These are phyloP conservation scores for Moricandia arvensis DNA, from an alignment of 345 rosid genomes.

Conservation along the genomic window DNA sequence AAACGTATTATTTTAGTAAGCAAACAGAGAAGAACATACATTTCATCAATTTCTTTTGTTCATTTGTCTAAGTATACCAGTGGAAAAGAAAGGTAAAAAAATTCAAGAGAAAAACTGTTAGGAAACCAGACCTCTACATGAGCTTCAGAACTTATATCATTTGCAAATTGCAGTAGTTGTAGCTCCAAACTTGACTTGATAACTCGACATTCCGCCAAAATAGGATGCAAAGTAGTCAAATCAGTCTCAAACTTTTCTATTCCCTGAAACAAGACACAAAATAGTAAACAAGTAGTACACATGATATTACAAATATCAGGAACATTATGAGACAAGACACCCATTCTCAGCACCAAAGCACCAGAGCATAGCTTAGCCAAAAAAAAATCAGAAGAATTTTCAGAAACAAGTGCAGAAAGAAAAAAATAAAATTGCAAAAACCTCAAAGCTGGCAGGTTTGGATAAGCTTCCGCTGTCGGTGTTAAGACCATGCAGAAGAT, in stretches of 20 bases:
- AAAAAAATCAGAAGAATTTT: not conserved
- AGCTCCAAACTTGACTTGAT: slow-evolving; percentile 78
- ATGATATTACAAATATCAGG: slow-evolving; percentile 9
- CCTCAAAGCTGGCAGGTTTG: slow-evolving; percentile 86
- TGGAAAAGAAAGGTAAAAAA: not conserved
- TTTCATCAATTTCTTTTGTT: not conserved
- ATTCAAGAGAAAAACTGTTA: not conserved
- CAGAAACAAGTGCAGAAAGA: slow-evolving; percentile 1
- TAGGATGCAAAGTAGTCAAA: slow-evolving; percentile 72
- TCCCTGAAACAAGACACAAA: slow-evolving; percentile 52
- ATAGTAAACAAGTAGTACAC: not conserved
- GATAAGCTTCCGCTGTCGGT: slow-evolving; percentile 82
- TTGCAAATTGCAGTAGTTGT: slow-evolving; percentile 83
- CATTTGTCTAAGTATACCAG: not conserved
- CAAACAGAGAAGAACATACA: not conserved
- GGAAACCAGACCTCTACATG: slow-evolving; percentile 65
- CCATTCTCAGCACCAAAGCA: slow-evolving; percentile 20
- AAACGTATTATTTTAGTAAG: not conserved
- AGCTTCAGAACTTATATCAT: slow-evolving; percentile 96
- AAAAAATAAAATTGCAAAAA: slow-evolving; percentile 26
- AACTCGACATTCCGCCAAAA: slow-evolving; percentile 93
- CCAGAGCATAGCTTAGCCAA: not conserved
- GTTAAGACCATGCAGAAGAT: slow-evolving; percentile 83
- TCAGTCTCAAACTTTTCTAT: slow-evolving; percentile 67
- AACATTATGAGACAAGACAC: not conserved